Percentiles rank a stretch among this genome's conserved stretches.
These are phyloP conservation scores for Dittrichia graveolens DNA, from an alignment of 129 eudicot genomes.

Conservation along the genomic window DNA sequence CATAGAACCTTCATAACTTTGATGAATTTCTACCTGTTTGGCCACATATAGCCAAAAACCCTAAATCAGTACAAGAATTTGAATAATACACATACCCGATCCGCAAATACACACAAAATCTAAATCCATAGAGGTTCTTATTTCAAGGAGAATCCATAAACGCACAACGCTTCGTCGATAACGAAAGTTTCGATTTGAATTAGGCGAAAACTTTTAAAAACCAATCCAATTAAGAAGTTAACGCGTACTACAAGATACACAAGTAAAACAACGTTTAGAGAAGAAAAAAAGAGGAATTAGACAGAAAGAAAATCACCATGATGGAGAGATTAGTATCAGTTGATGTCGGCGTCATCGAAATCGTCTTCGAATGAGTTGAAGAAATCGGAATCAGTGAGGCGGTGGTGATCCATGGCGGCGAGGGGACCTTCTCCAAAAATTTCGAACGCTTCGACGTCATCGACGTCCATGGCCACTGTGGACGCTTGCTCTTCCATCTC, in stretches of 20 bases:
- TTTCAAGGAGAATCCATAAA: slow-evolving; percentile 4
- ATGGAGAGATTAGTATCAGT: slow-evolving; percentile 28
- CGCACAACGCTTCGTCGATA: background rate
- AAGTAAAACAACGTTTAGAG: background rate
- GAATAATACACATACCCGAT: background rate
- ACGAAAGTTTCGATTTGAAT: background rate
- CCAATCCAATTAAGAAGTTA: background rate
- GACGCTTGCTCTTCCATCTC: slow-evolving; percentile 72
- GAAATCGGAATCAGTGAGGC: slow-evolving; percentile 73
- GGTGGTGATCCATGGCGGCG: slow-evolving; percentile 52
- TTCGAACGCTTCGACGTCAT: slow-evolving; percentile 71
- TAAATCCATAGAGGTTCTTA: background rate
- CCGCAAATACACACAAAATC: slow-evolving; percentile 7
- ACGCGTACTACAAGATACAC: slow-evolving; percentile 7
- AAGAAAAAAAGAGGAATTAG: background rate
- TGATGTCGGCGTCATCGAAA: slow-evolving; percentile 76
- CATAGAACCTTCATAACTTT: background rate
- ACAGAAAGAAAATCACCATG: slow-evolving; percentile 4
- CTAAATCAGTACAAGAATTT: background rate
- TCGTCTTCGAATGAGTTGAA: slow-evolving; percentile 72
- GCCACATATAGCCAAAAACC: background rate
- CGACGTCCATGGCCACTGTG: slow-evolving; percentile 78
- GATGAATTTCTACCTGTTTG: background rate
- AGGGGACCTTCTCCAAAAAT: slow-evolving; percentile 72
- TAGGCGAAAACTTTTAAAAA: slow-evolving; percentile 10